phyloP scores from a whole-genome alignment of 306 rosid genomes.

The Astragalus membranaceus region DNA sequence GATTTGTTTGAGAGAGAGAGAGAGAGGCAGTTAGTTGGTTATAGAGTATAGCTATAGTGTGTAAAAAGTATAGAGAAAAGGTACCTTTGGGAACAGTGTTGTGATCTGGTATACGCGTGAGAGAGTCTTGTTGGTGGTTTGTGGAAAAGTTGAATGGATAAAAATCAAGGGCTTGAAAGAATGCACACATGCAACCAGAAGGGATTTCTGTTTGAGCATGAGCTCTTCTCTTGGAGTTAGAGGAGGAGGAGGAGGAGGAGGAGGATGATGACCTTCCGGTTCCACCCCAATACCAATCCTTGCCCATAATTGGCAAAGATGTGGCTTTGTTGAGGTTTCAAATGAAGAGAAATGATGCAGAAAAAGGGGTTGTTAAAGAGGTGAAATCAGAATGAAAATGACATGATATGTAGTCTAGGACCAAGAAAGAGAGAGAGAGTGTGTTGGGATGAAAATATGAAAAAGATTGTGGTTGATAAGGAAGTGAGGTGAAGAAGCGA shows the following conservation, averaged over 20 bases:
- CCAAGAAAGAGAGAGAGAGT: not conserved
- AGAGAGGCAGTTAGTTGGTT: not conserved
- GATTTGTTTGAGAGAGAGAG: not conserved
- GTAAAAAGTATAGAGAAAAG: not conserved
- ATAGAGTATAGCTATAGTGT: not conserved
- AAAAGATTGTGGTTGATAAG: slow-evolving; percentile 12
- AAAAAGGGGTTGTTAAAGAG: slow-evolving; percentile 15
- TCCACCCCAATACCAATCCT: slow-evolving; percentile 58
- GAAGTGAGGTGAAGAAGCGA: slow-evolving; percentile 43
- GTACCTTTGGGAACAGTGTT: slow-evolving; percentile 52
- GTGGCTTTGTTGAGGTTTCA: not conserved
- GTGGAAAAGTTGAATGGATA: slow-evolving; percentile 51
- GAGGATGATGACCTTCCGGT: slow-evolving; percentile 30
- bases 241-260: not conserved
- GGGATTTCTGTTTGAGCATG: slow-evolving; percentile 15
- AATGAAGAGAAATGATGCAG: slow-evolving; percentile 9
- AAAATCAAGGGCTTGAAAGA: slow-evolving; percentile 83
- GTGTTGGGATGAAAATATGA: slow-evolving; percentile 13
- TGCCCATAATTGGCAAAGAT: slow-evolving; percentile 45
- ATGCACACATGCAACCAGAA: slow-evolving; percentile 81
- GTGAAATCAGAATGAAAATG: slow-evolving; percentile 40
- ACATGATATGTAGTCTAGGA: slow-evolving; percentile 18
- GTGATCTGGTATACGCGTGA: slow-evolving; percentile 12
- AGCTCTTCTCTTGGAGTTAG: slow-evolving; percentile 27
- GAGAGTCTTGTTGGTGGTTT: slow-evolving; percentile 41